Evolutionary conservation across 78 protist species (phyloP), one percentile per base, ranked within the genome.

Genomic region (Guillardia theta): DNA sequence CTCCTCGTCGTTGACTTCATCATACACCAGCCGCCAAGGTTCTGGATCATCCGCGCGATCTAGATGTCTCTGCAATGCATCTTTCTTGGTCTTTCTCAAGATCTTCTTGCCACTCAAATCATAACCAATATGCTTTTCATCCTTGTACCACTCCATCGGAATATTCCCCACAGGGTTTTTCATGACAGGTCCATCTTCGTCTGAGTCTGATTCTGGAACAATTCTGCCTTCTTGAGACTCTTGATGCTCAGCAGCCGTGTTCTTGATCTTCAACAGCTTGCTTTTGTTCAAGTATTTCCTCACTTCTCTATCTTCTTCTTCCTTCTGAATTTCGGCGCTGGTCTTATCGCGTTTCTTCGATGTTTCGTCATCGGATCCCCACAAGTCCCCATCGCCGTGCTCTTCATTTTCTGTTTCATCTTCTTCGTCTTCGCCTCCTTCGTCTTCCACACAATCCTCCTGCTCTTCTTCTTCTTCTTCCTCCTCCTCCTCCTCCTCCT

Each of bases 91-190:
- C 0, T 95, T 95, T 46, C 94, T 94, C 94, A 95, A 64, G 93
- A 98, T 96, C 95, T 95, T 95, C 78, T 97, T 96, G 2, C 90
- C 90, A 0, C 45, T 27, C 33, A 44, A 24, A 37, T 76, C 87
- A 27, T 76, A 76, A 64, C 99, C 99, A 48, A 98, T 95, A 96
- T 98, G 99, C 90, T 97, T 97, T 27, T 95, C 88, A 43, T 98
- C 99, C 0, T 97, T 95, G 96, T 98, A 98, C 99, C 99, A 98
- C 92, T 96, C 97, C 44, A 97, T 27, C 37, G 99, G 99, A 15
- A 98, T 70, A 54, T 97, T 95, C 64, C 99, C 99, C 44, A 80
- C 90, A 27, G 90, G 46, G 50, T 80, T 80, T 36, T 30, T 36
- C 83, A 70, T 70, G 41, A 70, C 6, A 1, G 83, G 83, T 1